Percentiles rank a stretch among this genome's conserved stretches.
These are phyloP conservation scores for Boletus coccyginus DNA, from an alignment of 768 basidiomycete species.

Conservation along the genomic window DNA sequence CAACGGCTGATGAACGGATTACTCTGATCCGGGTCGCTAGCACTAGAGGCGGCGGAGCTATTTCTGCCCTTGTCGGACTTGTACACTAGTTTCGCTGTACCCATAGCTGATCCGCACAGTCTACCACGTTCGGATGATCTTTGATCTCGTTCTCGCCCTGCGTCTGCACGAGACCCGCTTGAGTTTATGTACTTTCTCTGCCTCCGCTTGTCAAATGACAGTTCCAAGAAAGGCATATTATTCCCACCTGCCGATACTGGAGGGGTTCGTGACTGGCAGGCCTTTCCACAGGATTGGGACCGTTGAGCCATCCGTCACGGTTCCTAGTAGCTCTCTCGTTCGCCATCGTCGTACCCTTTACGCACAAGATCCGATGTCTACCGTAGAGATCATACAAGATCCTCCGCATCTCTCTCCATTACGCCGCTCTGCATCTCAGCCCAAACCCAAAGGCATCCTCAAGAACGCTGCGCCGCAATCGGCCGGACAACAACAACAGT, in stretches of 20 bases:
- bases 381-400: constrained; percentile 36
- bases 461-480: constrained; percentile 67
- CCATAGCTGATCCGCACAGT: not conserved
- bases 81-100: constrained; percentile 4
- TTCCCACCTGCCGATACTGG: constrained; percentile 19
- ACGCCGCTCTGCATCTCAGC: constrained; percentile 61
- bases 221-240: constrained; percentile 20
- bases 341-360: not conserved
- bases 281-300: constrained; percentile 1
- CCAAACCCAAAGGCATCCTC: constrained; percentile 84
- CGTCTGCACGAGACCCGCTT: not conserved
- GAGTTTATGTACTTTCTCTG: not conserved
- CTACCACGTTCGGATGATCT: not conserved
- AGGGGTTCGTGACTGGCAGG: constrained; percentile 2
- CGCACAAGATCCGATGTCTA: constrained; percentile 20
- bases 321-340: not conserved
- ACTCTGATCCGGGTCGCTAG: constrained; percentile 31
- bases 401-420: constrained; percentile 46
- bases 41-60: not conserved
- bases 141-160: not conserved
- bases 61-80: constrained; percentile 7
- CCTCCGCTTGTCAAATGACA: not conserved
- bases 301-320: not conserved
- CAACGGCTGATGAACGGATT: constrained; percentile 65
- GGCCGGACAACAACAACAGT: constrained; percentile 49